Evolutionary conservation across 768 basidiomycete genomes (phyloP), one percentile per base, ranked within the genome.

Genomic region (Amanita pallidorosea): DNA sequence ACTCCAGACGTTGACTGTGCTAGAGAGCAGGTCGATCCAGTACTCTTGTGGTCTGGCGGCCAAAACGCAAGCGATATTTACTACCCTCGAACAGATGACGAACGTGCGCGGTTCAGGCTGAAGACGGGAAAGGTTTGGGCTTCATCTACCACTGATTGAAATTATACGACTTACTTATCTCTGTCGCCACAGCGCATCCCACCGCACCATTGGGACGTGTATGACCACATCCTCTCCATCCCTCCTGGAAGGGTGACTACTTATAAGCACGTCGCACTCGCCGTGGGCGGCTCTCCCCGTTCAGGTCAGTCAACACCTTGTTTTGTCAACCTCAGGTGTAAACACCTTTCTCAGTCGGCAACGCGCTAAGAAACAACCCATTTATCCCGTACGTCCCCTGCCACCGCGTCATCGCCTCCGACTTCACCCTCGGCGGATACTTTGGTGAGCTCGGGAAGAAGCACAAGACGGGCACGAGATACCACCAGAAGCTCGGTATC

Each of bases 341-440:
- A 31, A 31, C 45, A 31, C 36, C 41, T 18, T 27, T 49, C 13
- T n/a, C 55, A 79, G 83, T 83, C n/a, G 85, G 84, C 17, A 70
- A 66, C 29, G 84, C 83, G 0, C 63, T 86, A 23, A 69, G 78
- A 37, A 71, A 68, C 45, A 85, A 86, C 56, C 83, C 84, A 0
- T 87, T 85, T 61, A 73, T 74, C 4, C 84, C 84, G 0, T 72
- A 68, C 52, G 70, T 86, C 4, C 84, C n/a, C 0, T 87, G 85
- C 53, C 85, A 86, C 57, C 76, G 84, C 31, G 73, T 87, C 47
- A 75, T 86, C 12, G 79, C 82, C 0, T 76, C 80, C 0, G 76
- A 72, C 54, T 60, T 72, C 9, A 81, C 71, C 49, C 67, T 85
- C 11, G 83, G 82, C 2, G 84, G 84, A 0, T 85, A 79, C 58